Evolutionary conservation across 1,284 basidiomycete species (phyloP).

Genomic region (Naganishia sp.): DNA sequence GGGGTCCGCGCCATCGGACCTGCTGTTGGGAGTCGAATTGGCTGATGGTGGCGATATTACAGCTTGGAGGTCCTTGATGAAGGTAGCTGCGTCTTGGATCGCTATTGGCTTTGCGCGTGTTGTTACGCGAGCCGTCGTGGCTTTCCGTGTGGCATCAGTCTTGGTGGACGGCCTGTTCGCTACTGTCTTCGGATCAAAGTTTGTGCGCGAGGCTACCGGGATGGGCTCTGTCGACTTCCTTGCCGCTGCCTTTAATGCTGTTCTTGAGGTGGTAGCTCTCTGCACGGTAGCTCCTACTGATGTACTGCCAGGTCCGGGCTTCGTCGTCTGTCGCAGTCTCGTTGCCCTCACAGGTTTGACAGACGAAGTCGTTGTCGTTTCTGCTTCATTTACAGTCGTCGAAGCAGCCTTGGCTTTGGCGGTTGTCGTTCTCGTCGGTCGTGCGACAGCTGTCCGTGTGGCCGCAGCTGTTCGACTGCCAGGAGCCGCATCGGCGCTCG

Average conservation of each 20-base stretch:
- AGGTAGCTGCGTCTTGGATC: constrained; percentile 8
- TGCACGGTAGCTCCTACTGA: neutral
- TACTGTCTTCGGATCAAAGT: neutral
- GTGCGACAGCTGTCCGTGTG: neutral
- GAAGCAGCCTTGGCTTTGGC: neutral
- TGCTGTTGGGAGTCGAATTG: too few species aligned
- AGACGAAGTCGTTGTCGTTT: neutral
- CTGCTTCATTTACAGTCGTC: neutral
- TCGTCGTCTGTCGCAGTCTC: neutral
- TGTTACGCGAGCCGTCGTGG: neutral
- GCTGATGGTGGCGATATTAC: neutral
- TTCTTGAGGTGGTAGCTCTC: neutral
- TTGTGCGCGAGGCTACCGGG: neutral
- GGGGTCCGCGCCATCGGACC: neutral
- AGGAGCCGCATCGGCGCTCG: neutral
- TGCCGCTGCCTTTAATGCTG: neutral
- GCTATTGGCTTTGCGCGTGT: neutral
- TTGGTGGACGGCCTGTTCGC: neutral
- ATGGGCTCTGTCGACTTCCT: neutral
- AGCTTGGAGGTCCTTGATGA: constrained; percentile 16
- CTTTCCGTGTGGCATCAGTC: neutral
- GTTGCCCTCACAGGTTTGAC: neutral
- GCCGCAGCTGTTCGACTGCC: neutral
- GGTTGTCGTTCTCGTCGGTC: neutral
- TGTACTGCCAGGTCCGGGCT: neutral